Evolutionary conservation across 2,329 filamentous ascomycete genomes (phyloP).

Genomic region (Alternaria sp.): DNA sequence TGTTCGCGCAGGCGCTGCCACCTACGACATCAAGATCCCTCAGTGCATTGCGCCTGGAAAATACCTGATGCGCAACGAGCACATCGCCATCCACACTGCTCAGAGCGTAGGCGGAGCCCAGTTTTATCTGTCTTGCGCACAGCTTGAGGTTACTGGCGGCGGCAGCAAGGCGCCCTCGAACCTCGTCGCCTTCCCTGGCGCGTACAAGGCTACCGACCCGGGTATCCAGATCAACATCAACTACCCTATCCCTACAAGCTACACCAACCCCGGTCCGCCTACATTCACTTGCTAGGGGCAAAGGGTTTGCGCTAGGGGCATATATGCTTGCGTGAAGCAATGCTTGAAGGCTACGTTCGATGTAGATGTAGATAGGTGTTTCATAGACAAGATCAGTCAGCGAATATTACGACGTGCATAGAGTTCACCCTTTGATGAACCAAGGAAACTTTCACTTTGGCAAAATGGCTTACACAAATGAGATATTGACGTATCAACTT

Average conservation of each 20-base stretch:
- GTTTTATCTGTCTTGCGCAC: constrained; percentile 56
- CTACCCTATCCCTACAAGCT: constrained; percentile 16
- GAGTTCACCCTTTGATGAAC: not conserved
- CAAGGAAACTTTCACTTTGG: not conserved
- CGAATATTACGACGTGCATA: not conserved
- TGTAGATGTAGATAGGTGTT: not conserved
- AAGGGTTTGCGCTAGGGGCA: not conserved
- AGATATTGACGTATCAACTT: not conserved
- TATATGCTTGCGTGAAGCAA: not conserved
- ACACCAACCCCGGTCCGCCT: constrained; percentile 7
- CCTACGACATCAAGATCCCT: constrained; percentile 47
- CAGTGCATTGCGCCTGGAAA: constrained; percentile 50
- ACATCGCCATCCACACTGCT: constrained; percentile 55
- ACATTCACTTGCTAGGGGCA: constrained; percentile 7
- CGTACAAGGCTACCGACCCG: constrained; percentile 28
- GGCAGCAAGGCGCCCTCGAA: constrained; percentile 46
- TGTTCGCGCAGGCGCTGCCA: not conserved
- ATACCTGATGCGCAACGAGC: constrained; percentile 56
- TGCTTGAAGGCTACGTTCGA: not conserved
- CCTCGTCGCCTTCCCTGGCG: constrained; percentile 51
- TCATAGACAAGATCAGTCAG: not conserved
- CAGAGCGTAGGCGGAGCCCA: constrained; percentile 44
- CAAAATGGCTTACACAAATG: not conserved
- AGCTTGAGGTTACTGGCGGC: constrained; percentile 50
- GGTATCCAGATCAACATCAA: constrained; percentile 47